A percentile compares a stretch with the other conserved stretches of the same genome.
Conservation (phyloP, 176 grass and related monocot species). For the Eragrostis curvula region DNA sequence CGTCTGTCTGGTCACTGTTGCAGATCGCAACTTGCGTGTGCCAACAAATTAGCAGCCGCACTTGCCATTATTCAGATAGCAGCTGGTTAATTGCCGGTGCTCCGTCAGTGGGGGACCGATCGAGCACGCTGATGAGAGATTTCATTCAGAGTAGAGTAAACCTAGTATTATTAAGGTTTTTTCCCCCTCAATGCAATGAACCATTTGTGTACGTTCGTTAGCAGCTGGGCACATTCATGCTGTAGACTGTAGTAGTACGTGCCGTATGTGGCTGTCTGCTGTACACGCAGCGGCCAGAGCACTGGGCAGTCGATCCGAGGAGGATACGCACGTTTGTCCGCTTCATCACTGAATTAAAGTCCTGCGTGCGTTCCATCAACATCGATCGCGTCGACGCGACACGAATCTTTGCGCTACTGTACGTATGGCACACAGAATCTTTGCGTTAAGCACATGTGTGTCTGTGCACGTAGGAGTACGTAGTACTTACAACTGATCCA, state of each 20-base stretch:
- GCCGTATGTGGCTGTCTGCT: background rate
- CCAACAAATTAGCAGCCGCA: conserved; percentile 6
- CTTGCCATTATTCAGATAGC: conserved; percentile 6
- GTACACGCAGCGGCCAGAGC: background rate
- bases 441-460: too few relatives aligned
- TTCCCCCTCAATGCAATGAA: too few relatives aligned
- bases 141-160: background rate
- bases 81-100: background rate
- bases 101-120: background rate
- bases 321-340: background rate
- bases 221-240: background rate
- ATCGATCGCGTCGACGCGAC: background rate
- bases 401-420: background rate
- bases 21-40: background rate
- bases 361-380: background rate
- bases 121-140: background rate
- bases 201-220: background rate
- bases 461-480: too few relatives aligned
- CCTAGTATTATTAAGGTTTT: background rate
- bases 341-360: too few relatives aligned
- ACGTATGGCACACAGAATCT: too few relatives aligned
- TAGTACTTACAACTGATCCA: too few relatives aligned
- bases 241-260: background rate
- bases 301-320: background rate
- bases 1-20: conserved; percentile 27